These are phyloP conservation scores for Penicillium canescens DNA, from an alignment of 495 filamentous ascomycete genomes.

Conservation along the genomic window DNA sequence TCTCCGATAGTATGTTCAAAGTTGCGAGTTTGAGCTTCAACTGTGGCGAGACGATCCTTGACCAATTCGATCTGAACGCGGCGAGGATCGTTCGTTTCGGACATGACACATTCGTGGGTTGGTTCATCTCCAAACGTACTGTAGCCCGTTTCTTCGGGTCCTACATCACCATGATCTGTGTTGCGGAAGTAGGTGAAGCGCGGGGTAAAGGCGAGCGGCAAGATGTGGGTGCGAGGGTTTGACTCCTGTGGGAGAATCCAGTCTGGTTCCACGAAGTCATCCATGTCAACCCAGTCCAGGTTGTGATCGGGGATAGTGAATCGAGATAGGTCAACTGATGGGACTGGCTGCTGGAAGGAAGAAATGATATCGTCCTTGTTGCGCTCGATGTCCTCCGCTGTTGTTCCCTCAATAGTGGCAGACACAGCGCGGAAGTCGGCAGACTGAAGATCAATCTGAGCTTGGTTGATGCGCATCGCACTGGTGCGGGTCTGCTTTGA, in stretches of 20 bases:
- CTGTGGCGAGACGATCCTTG: constrained; percentile 71
- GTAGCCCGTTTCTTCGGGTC: constrained; percentile 67
- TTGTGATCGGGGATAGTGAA: constrained; percentile 96
- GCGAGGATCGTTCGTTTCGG: constrained; percentile 86
- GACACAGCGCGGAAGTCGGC: constrained; percentile 94
- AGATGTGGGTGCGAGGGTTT: constrained; percentile 88
- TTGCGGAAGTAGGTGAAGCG: constrained; percentile 96
- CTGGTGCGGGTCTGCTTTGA: constrained; percentile 75
- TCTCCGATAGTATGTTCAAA: constrained; percentile 68
- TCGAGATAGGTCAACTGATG: constrained; percentile 72
- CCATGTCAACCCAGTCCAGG: constrained; percentile 96
- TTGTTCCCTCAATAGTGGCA: constrained; percentile 80
- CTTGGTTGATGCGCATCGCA: constrained; percentile 92
- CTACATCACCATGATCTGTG: constrained; percentile 80
- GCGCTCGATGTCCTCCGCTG: constrained; percentile 67
- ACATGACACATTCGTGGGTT: constrained; percentile 95
- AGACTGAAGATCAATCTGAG: constrained; percentile 85
- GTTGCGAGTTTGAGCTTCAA: constrained; percentile 72
- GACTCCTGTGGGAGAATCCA: constrained; percentile 91
- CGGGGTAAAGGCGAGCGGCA: constrained; percentile 88
- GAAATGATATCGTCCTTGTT: constrained; percentile 58
- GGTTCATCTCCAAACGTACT: constrained; percentile 90
- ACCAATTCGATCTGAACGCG: constrained; percentile 87
- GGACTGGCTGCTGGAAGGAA: constrained; percentile 52
- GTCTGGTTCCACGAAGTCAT: constrained; percentile 96